Conservation (phyloP, 2,329 filamentous ascomycete genomes). For the Acrocalymma vagum region DNA sequence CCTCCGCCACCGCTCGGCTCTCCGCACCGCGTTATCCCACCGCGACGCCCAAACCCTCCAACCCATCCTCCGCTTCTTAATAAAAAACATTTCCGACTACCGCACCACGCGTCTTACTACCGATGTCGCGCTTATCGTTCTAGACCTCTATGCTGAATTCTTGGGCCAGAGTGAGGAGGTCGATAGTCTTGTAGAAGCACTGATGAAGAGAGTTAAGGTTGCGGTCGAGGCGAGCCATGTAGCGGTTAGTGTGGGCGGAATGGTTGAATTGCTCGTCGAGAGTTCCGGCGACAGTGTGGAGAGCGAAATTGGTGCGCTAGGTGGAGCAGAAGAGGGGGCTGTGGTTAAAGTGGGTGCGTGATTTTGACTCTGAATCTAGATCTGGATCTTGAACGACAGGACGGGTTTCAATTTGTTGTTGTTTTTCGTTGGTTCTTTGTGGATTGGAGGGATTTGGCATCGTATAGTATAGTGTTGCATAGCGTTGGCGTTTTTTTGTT, state of each 20-base stretch:
- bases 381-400: no score
- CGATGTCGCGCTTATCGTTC: conserved; percentile 80
- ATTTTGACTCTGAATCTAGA: conserved; percentile 1
- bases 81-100: conserved; percentile 81
- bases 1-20: conserved; percentile 85
- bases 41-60: conserved; percentile 83
- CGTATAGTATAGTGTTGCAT: conserved; percentile 35
- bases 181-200: conserved; percentile 71
- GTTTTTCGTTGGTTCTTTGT: no score
- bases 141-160: conserved; percentile 88
- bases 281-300: no score
- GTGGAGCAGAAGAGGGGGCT: conserved; percentile 16
- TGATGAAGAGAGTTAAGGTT: conserved; percentile 75
- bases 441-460: conserved; percentile 7
- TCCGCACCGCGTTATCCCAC: conserved; percentile 80
- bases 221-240: conserved; percentile 86
- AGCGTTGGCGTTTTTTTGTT: conserved; percentile 50
- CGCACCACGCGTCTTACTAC: conserved; percentile 82
- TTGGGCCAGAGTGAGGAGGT: conserved; percentile 78
- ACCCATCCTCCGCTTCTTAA: conserved; percentile 85
- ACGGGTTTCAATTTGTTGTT: no score
- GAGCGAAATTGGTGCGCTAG: no score
- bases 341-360: conserved; percentile 21
- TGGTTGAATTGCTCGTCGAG: conserved; percentile 81
- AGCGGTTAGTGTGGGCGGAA: conserved; percentile 82